These are phyloP conservation scores for Penicillium odoratum DNA, from an alignment of 495 filamentous ascomycete genomes.

Conservation along the genomic window DNA sequence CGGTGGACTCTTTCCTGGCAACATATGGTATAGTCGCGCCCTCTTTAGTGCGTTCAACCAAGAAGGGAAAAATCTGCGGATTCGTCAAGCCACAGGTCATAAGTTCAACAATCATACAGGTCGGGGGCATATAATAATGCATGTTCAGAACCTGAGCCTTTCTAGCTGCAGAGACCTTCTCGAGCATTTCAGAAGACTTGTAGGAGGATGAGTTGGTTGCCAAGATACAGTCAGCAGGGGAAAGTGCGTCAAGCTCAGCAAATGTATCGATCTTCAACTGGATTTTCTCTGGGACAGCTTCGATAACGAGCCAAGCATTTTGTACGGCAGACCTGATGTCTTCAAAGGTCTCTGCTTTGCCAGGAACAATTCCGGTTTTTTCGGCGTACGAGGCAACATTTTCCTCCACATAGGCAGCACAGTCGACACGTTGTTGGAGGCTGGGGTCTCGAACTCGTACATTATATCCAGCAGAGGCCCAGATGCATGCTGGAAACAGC, in stretches of 20 bases:
- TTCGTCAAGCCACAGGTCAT: slow-evolving; percentile 53
- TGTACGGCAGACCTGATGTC: slow-evolving; percentile 16
- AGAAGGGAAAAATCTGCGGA: slow-evolving; percentile 35
- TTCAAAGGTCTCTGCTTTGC: background rate
- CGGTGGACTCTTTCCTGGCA: slow-evolving; percentile 45
- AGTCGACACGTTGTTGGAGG: slow-evolving; percentile 32
- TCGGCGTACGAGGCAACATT: slow-evolving; percentile 35
- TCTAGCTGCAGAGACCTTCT: slow-evolving; percentile 32
- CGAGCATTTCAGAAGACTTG: slow-evolving; percentile 46
- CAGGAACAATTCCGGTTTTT: slow-evolving; percentile 31
- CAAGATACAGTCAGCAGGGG: slow-evolving; percentile 48
- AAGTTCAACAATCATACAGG: slow-evolving; percentile 45
- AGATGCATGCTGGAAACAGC: slow-evolving; percentile 26
- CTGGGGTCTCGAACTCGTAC: slow-evolving; percentile 45
- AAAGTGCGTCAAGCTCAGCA: slow-evolving; percentile 42
- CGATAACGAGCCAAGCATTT: slow-evolving; percentile 53
- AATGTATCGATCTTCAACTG: slow-evolving; percentile 51
- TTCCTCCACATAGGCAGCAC: slow-evolving; percentile 38
- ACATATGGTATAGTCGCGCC: slow-evolving; percentile 42
- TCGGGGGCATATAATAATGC: slow-evolving; percentile 51
- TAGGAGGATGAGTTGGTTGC: slow-evolving; percentile 53
- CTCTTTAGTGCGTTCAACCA: slow-evolving; percentile 38
- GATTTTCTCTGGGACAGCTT: slow-evolving; percentile 55
- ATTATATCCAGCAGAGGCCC: slow-evolving; percentile 42
- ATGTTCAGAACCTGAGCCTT: slow-evolving; percentile 45